Conservation (phyloP, 345 rosid species). For the Mercurialis annua region DNA sequence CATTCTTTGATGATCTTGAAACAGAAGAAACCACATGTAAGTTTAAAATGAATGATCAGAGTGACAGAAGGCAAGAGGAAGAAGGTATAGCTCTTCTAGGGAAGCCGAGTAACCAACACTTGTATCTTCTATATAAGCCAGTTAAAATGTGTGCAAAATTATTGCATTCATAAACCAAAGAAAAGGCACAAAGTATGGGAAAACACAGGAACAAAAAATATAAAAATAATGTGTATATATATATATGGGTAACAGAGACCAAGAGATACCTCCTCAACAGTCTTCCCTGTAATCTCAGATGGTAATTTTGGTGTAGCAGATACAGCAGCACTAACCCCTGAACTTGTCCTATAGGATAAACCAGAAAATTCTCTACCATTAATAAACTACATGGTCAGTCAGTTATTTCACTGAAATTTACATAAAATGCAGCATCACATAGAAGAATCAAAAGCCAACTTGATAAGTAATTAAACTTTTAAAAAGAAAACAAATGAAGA, state of each 20-base stretch:
- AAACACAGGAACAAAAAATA: background rate
- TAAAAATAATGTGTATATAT: background rate
- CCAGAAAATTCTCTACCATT: background rate
- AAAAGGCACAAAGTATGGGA: background rate
- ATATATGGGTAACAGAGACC: background rate
- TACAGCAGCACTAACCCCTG: slow-evolving; percentile 43
- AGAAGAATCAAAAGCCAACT: background rate
- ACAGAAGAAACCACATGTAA: background rate
- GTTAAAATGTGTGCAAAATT: background rate
- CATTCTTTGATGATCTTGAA: slow-evolving; percentile 90
- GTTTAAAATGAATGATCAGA: slow-evolving; percentile 1
- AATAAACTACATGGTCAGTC: background rate
- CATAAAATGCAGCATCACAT: background rate
- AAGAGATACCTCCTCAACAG: slow-evolving; percentile 83
- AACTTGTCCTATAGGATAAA: slow-evolving; percentile 47
- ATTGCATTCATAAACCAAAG: background rate
- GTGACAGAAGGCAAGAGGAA: slow-evolving; percentile 1
- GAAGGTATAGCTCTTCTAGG: background rate
- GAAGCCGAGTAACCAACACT: background rate
- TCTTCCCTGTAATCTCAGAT: slow-evolving; percentile 85
- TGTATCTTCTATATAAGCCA: background rate
- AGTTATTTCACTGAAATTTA: background rate
- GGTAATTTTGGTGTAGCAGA: slow-evolving; percentile 68
- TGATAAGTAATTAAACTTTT: background rate
- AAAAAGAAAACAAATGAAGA: background rate